Evolutionary conservation across 495 filamentous ascomycete species (phyloP).

Genomic region (Neurospora sp.): DNA sequence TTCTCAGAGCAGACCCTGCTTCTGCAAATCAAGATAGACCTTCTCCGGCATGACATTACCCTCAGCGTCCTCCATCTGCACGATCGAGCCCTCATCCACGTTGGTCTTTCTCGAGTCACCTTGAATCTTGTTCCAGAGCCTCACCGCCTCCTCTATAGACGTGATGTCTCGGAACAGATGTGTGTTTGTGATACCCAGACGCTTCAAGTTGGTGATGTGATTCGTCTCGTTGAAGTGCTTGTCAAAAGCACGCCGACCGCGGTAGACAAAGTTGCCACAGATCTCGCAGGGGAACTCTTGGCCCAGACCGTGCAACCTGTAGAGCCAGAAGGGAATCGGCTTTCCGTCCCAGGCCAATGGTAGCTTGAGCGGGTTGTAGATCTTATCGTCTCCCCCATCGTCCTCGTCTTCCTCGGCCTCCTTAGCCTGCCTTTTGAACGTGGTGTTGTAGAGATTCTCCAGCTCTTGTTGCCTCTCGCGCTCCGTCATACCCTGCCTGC

Average conservation of each 20-base stretch:
- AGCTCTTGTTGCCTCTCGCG: constrained; percentile 85
- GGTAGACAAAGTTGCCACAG: constrained; percentile 96
- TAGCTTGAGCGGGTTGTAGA: constrained; percentile 94
- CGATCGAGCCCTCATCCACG: constrained; percentile 65
- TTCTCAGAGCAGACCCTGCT: constrained; percentile 54
- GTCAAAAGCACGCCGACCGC: constrained; percentile 89
- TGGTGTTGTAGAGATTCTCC: constrained; percentile 68
- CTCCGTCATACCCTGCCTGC: constrained; percentile 92
- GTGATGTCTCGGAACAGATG: constrained; percentile 91
- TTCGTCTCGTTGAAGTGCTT: constrained; percentile 94
- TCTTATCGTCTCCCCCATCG: constrained; percentile 64
- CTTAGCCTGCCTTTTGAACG: constrained; percentile 16
- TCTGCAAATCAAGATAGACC: constrained; percentile 80
- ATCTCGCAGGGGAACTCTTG: constrained; percentile 95
- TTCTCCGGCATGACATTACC: constrained; percentile 99
- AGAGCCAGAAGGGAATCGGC: constrained; percentile 97
- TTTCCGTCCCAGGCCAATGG: constrained; percentile 97
- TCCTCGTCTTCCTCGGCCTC: constrained; percentile 37
- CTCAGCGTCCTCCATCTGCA: constrained; percentile 96
- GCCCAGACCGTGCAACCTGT: constrained; percentile 90
- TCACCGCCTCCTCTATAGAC: constrained; percentile 74
- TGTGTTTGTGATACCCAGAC: constrained; percentile 86
- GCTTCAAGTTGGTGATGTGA: constrained; percentile 88
- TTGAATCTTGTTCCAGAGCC: constrained; percentile 89
- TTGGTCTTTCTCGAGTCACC: constrained; percentile 72